Percentiles rank a stretch among this genome's conserved stretches.
phyloP scores from a whole-genome alignment of 306 rosid species.

The Cucurbita pepo region DNA sequence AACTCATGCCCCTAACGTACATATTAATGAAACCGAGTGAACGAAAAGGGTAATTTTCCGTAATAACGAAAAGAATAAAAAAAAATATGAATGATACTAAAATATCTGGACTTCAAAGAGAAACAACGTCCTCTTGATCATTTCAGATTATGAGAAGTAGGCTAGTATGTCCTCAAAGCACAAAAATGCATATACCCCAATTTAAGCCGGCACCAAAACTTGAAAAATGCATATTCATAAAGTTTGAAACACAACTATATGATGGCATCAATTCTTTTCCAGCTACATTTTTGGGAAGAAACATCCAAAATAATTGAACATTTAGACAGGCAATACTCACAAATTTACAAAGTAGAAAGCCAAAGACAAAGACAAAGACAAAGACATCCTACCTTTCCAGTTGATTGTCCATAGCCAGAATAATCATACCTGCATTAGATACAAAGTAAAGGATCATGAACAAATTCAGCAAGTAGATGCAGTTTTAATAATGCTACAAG shows the following conservation, averaged over 20 bases:
- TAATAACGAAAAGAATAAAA: too few relatives aligned
- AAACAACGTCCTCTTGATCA: background rate
- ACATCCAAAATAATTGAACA: background rate
- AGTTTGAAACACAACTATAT: background rate
- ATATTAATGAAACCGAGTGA: background rate
- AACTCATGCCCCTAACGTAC: background rate
- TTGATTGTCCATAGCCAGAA: slow-evolving; percentile 94
- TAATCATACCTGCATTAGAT: slow-evolving; percentile 63
- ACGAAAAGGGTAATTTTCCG: background rate
- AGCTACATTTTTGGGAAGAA: background rate
- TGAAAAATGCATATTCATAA: background rate
- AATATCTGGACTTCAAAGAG: background rate
- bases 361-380: background rate
- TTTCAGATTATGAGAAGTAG: background rate
- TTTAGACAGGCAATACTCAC: background rate
- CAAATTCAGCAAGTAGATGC: background rate
- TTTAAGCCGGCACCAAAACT: background rate
- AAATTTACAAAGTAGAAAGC: background rate
- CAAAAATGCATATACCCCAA: background rate
- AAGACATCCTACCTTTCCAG: slow-evolving; percentile 67
- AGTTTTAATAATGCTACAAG: background rate
- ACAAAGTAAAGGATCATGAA: slow-evolving; percentile 7
- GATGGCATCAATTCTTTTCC: background rate
- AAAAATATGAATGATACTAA: background rate
- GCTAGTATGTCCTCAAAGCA: background rate